Evolutionary conservation across 768 basidiomycete species (phyloP), one percentile per base, ranked within the genome.

Genomic region (Omphalotus guepiniiformis): DNA sequence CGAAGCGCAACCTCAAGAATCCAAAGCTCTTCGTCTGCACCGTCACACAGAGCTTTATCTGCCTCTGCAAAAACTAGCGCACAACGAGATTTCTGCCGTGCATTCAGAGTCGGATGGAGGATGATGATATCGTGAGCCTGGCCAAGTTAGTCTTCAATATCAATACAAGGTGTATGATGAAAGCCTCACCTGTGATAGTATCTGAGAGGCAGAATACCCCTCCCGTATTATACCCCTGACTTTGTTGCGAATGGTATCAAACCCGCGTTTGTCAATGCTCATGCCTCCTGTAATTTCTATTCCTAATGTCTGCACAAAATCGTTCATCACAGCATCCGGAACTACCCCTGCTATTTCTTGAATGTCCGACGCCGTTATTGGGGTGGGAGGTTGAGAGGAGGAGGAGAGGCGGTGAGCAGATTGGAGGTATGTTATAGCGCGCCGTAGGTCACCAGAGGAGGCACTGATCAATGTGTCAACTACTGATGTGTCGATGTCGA

Each of bases 341-440:
- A 97, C 91, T 21, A 96, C 88, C 0, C 96, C 96, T 0, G 94
- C 94, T 47, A 98, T 98, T 66, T 99, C 96, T 64, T 97, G 91
- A 11, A 98, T 88, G 52, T 93, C 92, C 13, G 61, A 60, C 6
- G 85, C 66, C 3, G 83, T 82, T 52, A 99, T 91, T 25, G 80
- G 73, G 15, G 80, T 80, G 0, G 89, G 87, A 1, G 88, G 85
- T 30, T 62, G 66, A 9, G 83, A 83, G 2, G 88, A 86, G 4
- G 81, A 71, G 28, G 93, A 85, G 27, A 99, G 74, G 21, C 96
- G 82, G 32, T 90, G 85, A 4, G 94, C 95, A 18, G 95, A 97
- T 61, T 99, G 96, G 22, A 99, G 77, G 64, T 94, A 97, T 18
- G 96, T 99, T 63, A 99, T 98, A 19, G 95, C 88, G 44, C 96